Conservation (phyloP, 2,329 filamentous ascomycete genomes). For the Colletotrichum brevisporum region DNA sequence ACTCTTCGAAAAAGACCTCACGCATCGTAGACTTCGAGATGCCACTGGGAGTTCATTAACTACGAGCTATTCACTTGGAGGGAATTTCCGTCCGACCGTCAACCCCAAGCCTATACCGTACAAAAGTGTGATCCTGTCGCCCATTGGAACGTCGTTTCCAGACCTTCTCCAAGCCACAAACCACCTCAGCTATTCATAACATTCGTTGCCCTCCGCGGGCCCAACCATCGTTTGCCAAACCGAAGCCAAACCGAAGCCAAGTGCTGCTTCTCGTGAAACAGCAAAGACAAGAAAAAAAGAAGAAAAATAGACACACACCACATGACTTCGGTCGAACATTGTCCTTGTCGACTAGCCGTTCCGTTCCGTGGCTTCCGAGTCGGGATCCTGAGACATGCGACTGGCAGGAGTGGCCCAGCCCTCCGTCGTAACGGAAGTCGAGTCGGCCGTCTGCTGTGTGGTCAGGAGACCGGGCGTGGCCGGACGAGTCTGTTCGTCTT, state of each 20-base stretch:
- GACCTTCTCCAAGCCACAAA: slow-evolving; percentile 34
- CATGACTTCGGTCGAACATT: background rate
- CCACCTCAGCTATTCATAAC: slow-evolving; percentile 22
- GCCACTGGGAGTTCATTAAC: slow-evolving; percentile 6
- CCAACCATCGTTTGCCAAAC: slow-evolving; percentile 15
- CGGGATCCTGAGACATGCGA: slow-evolving; percentile 24
- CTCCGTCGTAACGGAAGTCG: slow-evolving; percentile 32
- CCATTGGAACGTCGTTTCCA: slow-evolving; percentile 12
- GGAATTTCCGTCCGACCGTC: slow-evolving; percentile 10
- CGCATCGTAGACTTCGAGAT: background rate
- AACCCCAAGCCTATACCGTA: slow-evolving; percentile 31
- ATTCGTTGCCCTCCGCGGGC: slow-evolving; percentile 9
- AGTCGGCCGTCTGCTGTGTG: slow-evolving; percentile 6
- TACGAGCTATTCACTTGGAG: slow-evolving; percentile 31
- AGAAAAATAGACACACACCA: background rate
- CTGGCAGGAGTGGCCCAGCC: slow-evolving; percentile 36
- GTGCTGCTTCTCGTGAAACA: background rate
- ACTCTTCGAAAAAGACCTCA: no score
- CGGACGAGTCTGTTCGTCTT: slow-evolving; percentile 16
- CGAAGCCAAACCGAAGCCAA: background rate
- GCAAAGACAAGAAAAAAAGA: background rate
- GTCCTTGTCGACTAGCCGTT: background rate
- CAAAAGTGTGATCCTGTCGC: slow-evolving; percentile 31
- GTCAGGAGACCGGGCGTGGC: slow-evolving; percentile 32
- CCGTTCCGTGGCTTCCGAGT: slow-evolving; percentile 1